These are phyloP conservation scores for Scleroderma bovista DNA, from an alignment of 768 basidiomycete genomes.

Conservation along the genomic window DNA sequence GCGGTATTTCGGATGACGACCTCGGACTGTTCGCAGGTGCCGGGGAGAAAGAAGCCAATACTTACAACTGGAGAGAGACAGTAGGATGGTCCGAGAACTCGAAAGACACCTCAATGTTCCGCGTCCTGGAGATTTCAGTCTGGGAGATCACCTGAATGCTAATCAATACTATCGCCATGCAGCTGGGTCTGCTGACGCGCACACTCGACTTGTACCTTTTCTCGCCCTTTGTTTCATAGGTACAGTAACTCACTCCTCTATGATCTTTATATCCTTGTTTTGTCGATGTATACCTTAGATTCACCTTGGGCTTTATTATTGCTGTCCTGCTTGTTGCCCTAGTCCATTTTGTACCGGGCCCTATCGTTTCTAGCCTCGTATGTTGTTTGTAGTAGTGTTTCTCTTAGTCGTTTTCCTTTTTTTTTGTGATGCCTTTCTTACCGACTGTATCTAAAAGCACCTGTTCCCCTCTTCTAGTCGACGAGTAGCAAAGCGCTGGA, in stretches of 20 bases:
- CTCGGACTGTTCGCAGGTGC: conserved; percentile 66
- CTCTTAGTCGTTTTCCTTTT: conserved; percentile 6
- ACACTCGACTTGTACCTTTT: neutral
- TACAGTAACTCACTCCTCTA: neutral
- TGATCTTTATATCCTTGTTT: neutral
- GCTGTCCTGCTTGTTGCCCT: conserved; percentile 17
- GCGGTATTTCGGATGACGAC: conserved; percentile 78
- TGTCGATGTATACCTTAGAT: neutral
- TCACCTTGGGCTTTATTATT: conserved; percentile 10
- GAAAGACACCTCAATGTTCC: conserved; percentile 68
- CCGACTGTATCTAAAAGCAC: conserved; percentile 25
- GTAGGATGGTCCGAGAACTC: conserved; percentile 79
- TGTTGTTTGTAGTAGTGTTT: conserved; percentile 9
- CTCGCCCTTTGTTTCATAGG: conserved; percentile 1
- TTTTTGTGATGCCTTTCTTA: conserved; percentile 5
- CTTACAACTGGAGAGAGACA: conserved; percentile 73
- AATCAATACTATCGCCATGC: neutral
- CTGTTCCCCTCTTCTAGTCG: conserved; percentile 7
- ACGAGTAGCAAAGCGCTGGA: conserved; percentile 11
- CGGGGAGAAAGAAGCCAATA: conserved; percentile 83
- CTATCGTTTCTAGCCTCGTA: conserved; percentile 2
- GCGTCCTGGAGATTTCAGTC: conserved; percentile 74
- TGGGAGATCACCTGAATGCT: conserved; percentile 55
- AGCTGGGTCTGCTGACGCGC: conserved; percentile 17
- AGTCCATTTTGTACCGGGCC: conserved; percentile 6